Evolutionary conservation across 768 basidiomycete genomes (phyloP).

Genomic region (Amylocystis lapponica): DNA sequence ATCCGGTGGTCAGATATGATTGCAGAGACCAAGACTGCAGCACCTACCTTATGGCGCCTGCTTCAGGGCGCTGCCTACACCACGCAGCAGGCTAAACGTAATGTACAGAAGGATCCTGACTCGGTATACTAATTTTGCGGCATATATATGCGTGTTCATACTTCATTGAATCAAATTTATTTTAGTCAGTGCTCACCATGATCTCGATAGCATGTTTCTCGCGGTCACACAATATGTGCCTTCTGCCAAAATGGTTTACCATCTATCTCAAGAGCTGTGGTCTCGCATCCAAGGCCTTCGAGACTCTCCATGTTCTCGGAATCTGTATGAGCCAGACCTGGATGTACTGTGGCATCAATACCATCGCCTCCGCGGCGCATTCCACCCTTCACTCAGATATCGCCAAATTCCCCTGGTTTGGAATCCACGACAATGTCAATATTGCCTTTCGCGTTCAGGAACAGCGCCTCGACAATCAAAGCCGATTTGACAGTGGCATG

Average conservation of each 20-base stretch:
- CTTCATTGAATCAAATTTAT: too few relatives aligned
- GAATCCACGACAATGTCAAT: constrained; percentile 34
- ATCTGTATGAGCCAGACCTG: constrained; percentile 38
- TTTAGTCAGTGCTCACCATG: neutral
- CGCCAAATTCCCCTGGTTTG: constrained; percentile 20
- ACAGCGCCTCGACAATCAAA: constrained; percentile 32
- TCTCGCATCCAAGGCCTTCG: constrained; percentile 31
- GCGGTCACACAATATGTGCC: neutral
- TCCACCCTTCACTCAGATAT: constrained; percentile 22
- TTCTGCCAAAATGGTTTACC: too few relatives aligned
- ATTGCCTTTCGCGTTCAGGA: constrained; percentile 31
- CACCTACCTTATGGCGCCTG: too few relatives aligned
- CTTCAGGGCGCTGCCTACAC: too few relatives aligned
- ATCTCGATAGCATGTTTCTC: neutral
- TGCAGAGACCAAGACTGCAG: too few relatives aligned
- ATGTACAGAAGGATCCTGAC: too few relatives aligned
- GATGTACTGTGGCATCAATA: constrained; percentile 12
- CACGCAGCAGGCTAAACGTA: too few relatives aligned
- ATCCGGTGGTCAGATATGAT: too few relatives aligned
- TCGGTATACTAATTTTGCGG: too few relatives aligned
- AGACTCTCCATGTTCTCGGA: constrained; percentile 30
- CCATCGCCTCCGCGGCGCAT: constrained; percentile 5
- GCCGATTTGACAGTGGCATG: constrained; percentile 31
- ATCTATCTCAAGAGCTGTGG: constrained; percentile 35
- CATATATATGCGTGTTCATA: too few relatives aligned